Base-by-base conservation (phyloP, 306 rosid genomes). In the Acacia confusa region DNA sequence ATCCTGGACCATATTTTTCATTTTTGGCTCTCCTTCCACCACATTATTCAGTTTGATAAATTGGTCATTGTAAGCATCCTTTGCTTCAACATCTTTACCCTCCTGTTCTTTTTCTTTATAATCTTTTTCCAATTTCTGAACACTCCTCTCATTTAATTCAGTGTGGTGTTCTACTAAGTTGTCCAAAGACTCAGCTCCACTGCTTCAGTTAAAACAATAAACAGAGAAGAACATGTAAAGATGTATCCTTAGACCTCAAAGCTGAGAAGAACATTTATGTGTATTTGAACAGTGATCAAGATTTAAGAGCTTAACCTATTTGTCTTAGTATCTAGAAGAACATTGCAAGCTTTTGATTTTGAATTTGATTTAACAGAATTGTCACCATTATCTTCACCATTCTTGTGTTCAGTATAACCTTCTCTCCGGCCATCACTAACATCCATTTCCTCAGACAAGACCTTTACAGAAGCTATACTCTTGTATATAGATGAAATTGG, bases 401-500 rank as follows among this genome's bases (percentile, higher is more conserved):
- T 84, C 79, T 81, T 80, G 64, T 79, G 75, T 78, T 84, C 45
- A 66, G 67, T 83, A 82, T 75, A 88, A 82, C n/a, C 75, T 36
- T 77, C 74, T 83, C 75, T 87, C 67, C 48, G 60, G 34, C 52
- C 83, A 41, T 17, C 79, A 25, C 61, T 84, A 50, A 57, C 91
- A 82, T 85, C 80, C 60, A 71, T 65, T 81, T 87, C 83, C 81
- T 72, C 76, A 66, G 40, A 45, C 65, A 83, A 61, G 79, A 74
- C 76, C 77, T 78, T 84, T 69, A 48, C 48, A 78, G 70, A 47
- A 65, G 80, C 40, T 78, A 72, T 84, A 60, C 45, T 80, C 84
- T 87, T 91, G 82, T 11, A 82, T 64, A 86, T 24, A 65, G 87
- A 82, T 44, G 93, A 90, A 82, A 88, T 88, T 5, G 90, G 93